phyloP scores from a whole-genome alignment of 2,329 filamentous ascomycete genomes.

The Monosporascus cannonballus region DNA sequence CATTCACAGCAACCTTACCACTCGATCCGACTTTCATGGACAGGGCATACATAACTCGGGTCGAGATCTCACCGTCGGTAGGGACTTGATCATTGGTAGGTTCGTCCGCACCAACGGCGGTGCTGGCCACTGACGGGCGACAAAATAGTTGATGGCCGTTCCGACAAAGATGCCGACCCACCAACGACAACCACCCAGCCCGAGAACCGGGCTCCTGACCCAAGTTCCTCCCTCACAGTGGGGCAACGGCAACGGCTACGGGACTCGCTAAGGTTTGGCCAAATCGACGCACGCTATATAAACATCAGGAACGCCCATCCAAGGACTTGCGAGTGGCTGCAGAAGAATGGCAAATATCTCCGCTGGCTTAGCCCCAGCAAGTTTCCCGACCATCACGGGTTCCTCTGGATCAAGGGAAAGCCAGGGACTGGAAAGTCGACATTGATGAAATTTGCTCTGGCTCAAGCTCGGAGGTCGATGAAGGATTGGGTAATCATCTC shows the following conservation, averaged over 20 bases:
- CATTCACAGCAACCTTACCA: no score
- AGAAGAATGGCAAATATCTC: constrained; percentile 2
- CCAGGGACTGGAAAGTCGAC: constrained; percentile 2
- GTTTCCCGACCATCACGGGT: not conserved
- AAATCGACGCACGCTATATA: constrained; percentile 7
- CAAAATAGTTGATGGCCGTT: no score
- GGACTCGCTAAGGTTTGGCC: constrained; percentile 6
- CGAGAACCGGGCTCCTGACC: no score
- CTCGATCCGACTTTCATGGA: no score
- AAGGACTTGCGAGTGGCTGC: constrained; percentile 17
- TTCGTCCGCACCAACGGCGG: no score
- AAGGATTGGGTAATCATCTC: constrained; percentile 21
- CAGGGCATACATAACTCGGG: no score
- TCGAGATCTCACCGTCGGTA: no score
- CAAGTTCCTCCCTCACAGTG: not conserved
- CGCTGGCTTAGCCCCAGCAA: constrained; percentile 4
- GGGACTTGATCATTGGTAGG: no score
- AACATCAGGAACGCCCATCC: constrained; percentile 9
- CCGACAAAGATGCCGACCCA: no score
- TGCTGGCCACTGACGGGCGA: no score
- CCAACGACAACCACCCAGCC: no score
- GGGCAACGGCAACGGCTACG: constrained; percentile 1
- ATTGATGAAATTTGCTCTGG: not conserved
- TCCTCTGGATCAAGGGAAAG: constrained; percentile 1
- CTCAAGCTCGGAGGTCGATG: no score